A percentile compares a stretch with the other conserved stretches of the same genome.
Conservation (phyloP, 2,329 filamentous ascomycete species). For the Alternaria brassicicola region DNA sequence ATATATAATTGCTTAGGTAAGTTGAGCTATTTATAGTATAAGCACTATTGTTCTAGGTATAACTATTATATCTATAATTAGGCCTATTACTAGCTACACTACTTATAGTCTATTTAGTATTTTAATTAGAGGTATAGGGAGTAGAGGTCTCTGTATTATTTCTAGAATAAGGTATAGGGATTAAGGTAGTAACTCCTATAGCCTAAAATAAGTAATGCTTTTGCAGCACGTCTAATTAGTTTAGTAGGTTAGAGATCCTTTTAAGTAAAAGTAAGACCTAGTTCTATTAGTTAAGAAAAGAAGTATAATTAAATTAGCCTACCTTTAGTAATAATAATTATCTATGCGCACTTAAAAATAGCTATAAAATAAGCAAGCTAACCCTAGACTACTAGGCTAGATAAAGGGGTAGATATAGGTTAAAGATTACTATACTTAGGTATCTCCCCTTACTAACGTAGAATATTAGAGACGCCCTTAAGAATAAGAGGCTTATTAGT, state of each 20-base stretch:
- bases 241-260: background rate
- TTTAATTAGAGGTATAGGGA: background rate
- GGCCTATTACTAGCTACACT: background rate
- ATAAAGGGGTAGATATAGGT: background rate
- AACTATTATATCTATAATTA: background rate
- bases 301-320: background rate
- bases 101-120: background rate
- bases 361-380: background rate
- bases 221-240: background rate
- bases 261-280: background rate
- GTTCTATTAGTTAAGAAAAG: background rate
- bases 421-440: background rate
- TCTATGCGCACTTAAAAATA: background rate
- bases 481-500: background rate
- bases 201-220: background rate
- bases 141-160: background rate
- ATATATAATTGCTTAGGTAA: constrained; percentile 3
- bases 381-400: background rate
- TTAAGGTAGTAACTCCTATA: background rate
- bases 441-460: background rate
- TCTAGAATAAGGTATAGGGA: background rate
- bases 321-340: background rate
- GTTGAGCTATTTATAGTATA: background rate
- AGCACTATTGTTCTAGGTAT: constrained; percentile 1
- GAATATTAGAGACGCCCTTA: background rate